These are phyloP conservation scores for Fusarium bulbicola DNA, from an alignment of 2,329 filamentous ascomycete genomes.

Conservation along the genomic window DNA sequence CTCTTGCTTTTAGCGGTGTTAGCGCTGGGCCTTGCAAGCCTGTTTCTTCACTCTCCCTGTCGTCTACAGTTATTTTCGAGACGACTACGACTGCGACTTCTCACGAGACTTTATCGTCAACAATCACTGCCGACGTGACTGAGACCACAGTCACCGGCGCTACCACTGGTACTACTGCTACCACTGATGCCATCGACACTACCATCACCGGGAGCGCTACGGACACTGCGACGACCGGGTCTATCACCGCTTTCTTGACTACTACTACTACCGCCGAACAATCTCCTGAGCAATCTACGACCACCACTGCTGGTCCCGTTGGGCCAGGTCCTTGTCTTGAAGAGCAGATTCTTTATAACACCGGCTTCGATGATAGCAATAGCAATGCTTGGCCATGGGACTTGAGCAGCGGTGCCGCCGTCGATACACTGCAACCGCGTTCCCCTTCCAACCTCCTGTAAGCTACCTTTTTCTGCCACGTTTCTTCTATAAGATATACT, in stretches of 20 bases:
- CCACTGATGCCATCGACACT: not conserved
- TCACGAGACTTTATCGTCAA: not conserved
- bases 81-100: not conserved
- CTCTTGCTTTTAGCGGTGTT: not conserved
- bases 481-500: not conserved
- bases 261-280: not conserved
- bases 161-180: not conserved
- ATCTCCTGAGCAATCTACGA: not conserved
- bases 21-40: constrained; percentile 6
- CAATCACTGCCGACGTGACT: not conserved
- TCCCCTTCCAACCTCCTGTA: not conserved
- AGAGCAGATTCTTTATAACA: not conserved
- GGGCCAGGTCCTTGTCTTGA: not conserved
- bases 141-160: not conserved
- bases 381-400: not conserved
- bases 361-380: not conserved
- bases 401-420: not conserved
- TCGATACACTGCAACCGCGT: not conserved
- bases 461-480: not conserved
- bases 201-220: not conserved
- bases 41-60: not conserved
- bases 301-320: not conserved
- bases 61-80: not conserved
- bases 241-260: not conserved
- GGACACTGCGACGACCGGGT: not conserved